A percentile compares a stretch with the other conserved stretches of the same genome.
These are phyloP conservation scores for Alternaria incomplexa DNA, from an alignment of 2,329 filamentous ascomycete species.

Conservation along the genomic window DNA sequence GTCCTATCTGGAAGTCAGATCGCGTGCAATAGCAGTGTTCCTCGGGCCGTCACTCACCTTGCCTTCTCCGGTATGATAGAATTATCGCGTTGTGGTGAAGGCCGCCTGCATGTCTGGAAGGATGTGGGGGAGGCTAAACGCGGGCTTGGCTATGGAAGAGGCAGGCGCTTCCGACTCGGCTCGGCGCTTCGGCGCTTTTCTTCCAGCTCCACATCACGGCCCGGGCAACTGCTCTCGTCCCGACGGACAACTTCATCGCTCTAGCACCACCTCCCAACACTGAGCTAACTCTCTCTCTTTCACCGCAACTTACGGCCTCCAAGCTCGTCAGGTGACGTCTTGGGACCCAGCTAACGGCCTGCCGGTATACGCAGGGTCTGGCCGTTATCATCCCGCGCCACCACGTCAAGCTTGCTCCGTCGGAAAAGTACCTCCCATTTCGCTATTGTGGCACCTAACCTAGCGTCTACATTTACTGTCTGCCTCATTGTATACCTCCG, in stretches of 20 bases:
- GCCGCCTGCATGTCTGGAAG: background rate
- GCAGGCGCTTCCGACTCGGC: conserved; percentile 1
- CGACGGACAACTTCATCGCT: background rate
- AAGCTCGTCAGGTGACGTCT: background rate
- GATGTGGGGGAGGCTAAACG: conserved; percentile 15
- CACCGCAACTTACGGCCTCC: conserved; percentile 7
- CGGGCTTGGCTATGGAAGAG: conserved; percentile 8
- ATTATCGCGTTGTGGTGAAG: conserved; percentile 2
- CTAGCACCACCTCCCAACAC: conserved; percentile 2
- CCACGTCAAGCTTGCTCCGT: conserved; percentile 3
- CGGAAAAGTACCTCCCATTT: background rate
- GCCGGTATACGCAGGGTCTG: background rate
- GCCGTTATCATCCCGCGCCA: background rate
- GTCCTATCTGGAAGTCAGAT: conserved; percentile 44
- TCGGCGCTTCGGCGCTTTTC: conserved; percentile 1
- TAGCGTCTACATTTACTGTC: background rate
- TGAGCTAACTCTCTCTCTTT: background rate
- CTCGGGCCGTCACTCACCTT: conserved; percentile 1
- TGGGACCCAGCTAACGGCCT: background rate
- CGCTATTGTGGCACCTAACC: background rate
- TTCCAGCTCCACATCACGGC: background rate
- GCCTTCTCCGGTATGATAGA: background rate
- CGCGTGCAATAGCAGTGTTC: background rate
- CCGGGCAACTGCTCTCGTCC: conserved; percentile 3
- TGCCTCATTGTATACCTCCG: background rate